Evolutionary conservation across 768 basidiomycete genomes (phyloP), one percentile per base, ranked within the genome.

Genomic region (Clitopilus passeckerianus): DNA sequence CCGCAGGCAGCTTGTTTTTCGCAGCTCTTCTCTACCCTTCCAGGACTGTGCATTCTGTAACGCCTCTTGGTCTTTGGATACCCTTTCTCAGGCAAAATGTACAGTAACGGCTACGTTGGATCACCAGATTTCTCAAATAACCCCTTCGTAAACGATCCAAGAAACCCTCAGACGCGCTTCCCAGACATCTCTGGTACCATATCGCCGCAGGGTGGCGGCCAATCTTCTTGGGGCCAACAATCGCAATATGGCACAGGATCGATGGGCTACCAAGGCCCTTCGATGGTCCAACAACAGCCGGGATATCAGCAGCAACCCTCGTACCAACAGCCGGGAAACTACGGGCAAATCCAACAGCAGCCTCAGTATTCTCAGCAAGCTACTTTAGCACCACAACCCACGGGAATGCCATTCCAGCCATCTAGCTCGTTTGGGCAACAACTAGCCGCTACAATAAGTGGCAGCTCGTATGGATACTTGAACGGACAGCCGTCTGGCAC

Each of bases 61-160:
- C 46, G 10, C 53, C 37, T 9, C 18, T 34, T 57, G 10, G 55
- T 53, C 46, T 53, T 64, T 27, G 58, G 54, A 54, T 61, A 62
- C 65, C 56, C 59, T 57, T 46, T 52, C 34, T 33, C 60, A 52
- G 33, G 46, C 54, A 57, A 59, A 63, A 80, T 77, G 80, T 82
- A 81, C 68, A 68, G 72, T 62, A 72, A 73, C 60, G 73, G 72
- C 18, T 82, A 79, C 62, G 72, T 71, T 15, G 46, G 46, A n/a
- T 20, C 74, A n/a, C 72, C 73, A 41, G 71, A 70, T 30, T 57
- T 77, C 60, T 75, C 76, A 54, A 91, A 88, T 67, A 91, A 91
- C 64, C 90, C 90, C 0, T 91, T 91, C 72, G 73, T 85, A 66
- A 75, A 79, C 53, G 81, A 83, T 61, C 77, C 82, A 1, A 62